Conservation (phyloP, 257 asterid species). For the Agastache rugosa region DNA sequence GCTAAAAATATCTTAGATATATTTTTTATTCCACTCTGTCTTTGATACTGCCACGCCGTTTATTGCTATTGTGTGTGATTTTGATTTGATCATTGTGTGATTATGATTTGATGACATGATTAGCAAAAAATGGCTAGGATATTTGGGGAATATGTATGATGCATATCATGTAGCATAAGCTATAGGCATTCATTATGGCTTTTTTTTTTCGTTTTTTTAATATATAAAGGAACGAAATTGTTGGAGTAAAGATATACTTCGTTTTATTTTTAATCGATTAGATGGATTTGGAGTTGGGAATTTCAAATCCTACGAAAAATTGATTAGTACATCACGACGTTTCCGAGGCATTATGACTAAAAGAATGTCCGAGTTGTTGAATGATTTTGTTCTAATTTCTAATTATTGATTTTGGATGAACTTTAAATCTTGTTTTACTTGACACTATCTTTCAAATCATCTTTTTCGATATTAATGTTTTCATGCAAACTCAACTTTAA, state of each 20-base stretch:
- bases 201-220: not conserved
- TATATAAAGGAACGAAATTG: not conserved
- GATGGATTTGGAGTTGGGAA: not conserved
- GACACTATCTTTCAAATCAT: not conserved
- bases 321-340: too few relatives aligned
- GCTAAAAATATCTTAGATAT: slow-evolving; percentile 37
- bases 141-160: not conserved
- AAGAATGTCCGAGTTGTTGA: not conserved
- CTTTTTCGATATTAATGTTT: not conserved
- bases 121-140: not conserved
- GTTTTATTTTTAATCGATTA: not conserved
- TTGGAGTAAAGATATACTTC: not conserved
- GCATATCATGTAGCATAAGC: not conserved
- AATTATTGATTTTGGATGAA: not conserved
- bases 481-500: too few relatives aligned
- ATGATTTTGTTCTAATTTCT: not conserved
- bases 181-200: not conserved
- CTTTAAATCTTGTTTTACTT: not conserved
- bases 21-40: slow-evolving; percentile 26
- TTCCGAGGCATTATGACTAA: too few relatives aligned
- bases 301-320: not conserved
- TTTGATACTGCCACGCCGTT: slow-evolving; percentile 2
- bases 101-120: not conserved
- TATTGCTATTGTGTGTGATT: slow-evolving; percentile 13
- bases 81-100: not conserved